Base-by-base conservation (phyloP, 805 yeast species). In the Sporopachydermia quercuum region DNA sequence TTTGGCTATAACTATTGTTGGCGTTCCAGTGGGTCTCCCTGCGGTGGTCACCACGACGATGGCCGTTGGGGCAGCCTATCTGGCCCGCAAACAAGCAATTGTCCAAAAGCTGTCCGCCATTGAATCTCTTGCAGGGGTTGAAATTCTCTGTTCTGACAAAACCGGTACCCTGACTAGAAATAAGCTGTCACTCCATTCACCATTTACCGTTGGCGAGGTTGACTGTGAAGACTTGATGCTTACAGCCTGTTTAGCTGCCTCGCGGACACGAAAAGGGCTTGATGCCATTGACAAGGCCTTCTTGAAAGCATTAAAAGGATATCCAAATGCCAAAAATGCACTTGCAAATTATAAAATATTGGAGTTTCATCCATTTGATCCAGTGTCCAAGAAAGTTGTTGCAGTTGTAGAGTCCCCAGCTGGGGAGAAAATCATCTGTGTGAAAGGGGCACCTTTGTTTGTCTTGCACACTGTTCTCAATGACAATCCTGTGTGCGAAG, bases 51-150 rank as follows among this genome's bases (percentile, higher is more conserved):
- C 96, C 72, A 86, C 95, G 57, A 86, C 96, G 63, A 85, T 86
- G 96, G 96, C 96, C 65, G 96, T 87, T 67, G 96, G 96, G 78
- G 96, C 96, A 64, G 95, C 96, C 61, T 84, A 86, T 80, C 72
- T 86, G 60, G 96, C 96, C 57, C 83, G 85, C 76, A 86, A 85
- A 69, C 84, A 84, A 69, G 96, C 96, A 54, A 86, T 86, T 73
- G 96, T 86, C 56, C 96, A 86, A 69, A 86, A 86, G 64, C 74
- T 86, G 58, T 82, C 94, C 63, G 96, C 96, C 52, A 86, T 86
- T 69, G 96, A 86, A 70, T 86, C 95, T 48, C 71, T 86, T 54
- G 96, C 95, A 51, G 95, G 95, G 78, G 96, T 86, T 59, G 95
- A 87, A 70, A 84, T 86, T 66, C 74, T 86, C 64, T 86, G 96